Conservation (phyloP, 192 early-diverging fungal species). For the Entrophospora sp. region DNA sequence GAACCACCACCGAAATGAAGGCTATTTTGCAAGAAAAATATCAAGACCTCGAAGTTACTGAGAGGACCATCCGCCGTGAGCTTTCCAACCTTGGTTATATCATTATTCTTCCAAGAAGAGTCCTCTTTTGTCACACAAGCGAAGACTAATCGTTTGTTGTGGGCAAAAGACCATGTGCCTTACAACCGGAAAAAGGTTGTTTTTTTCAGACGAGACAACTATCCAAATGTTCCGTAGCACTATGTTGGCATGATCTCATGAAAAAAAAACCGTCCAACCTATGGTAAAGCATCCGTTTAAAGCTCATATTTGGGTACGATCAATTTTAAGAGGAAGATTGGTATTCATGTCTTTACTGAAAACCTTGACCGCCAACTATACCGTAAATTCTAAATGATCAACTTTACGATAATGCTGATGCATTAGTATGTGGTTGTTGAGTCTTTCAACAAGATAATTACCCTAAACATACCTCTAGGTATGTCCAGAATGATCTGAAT, state of each 20-base stretch:
- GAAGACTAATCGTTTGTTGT: background rate
- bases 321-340: background rate
- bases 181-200: background rate
- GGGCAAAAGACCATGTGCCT: background rate
- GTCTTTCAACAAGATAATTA: background rate
- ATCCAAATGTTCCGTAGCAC: background rate
- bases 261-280: background rate
- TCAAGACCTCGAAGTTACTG: background rate
- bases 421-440: background rate
- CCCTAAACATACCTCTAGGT: background rate
- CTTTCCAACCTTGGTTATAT: no score
- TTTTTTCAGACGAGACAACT: background rate
- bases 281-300: constrained; percentile 5
- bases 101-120: background rate
- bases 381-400: constrained; percentile 1
- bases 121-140: no score
- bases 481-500: background rate
- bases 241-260: background rate
- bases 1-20: no score
- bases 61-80: no score
- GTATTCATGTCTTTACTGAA: background rate
- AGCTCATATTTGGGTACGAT: background rate
- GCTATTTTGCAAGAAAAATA: background rate
- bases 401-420: background rate
- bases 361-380: background rate